Evolutionary conservation across 2,329 filamentous ascomycete species (phyloP).

Genomic region (Orbilia quercus): DNA sequence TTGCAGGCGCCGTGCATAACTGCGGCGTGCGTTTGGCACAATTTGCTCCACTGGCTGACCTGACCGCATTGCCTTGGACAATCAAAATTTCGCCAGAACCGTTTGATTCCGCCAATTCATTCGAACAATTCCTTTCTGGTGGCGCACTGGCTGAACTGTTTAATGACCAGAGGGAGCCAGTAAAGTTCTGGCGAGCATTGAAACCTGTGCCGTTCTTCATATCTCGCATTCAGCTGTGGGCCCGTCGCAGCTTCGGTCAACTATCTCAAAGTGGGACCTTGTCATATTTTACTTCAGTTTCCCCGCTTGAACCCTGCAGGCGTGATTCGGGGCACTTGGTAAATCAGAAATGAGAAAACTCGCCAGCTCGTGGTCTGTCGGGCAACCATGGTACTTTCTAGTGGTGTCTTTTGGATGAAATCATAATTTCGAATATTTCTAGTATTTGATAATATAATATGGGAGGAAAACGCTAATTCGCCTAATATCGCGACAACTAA

Average conservation of each 20-base stretch:
- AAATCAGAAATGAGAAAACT: no score
- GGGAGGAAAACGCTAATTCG: neutral
- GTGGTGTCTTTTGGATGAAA: no score
- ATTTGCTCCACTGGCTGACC: no score
- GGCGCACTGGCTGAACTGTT: slow-evolving; percentile 1
- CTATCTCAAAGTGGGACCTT: neutral
- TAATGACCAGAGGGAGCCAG: neutral
- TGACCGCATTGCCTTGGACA: neutral
- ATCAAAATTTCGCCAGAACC: neutral
- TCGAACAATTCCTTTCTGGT: slow-evolving; percentile 4
- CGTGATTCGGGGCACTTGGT: neutral
- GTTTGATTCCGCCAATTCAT: slow-evolving; percentile 4
- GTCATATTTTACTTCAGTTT: neutral
- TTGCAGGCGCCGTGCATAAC: slow-evolving; percentile 17
- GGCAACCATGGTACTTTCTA: neutral
- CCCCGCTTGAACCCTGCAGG: neutral
- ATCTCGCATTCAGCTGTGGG: neutral
- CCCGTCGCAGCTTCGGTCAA: neutral
- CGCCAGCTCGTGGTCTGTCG: neutral
- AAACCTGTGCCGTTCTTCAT: neutral
- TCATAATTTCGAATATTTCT: no score
- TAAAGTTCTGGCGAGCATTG: neutral
- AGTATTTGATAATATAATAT: neutral
- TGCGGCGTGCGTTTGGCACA: slow-evolving; percentile 4
- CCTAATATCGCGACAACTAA: neutral